phyloP scores from a whole-genome alignment of 495 filamentous ascomycete species.

The Penicilliopsis zonata region DNA sequence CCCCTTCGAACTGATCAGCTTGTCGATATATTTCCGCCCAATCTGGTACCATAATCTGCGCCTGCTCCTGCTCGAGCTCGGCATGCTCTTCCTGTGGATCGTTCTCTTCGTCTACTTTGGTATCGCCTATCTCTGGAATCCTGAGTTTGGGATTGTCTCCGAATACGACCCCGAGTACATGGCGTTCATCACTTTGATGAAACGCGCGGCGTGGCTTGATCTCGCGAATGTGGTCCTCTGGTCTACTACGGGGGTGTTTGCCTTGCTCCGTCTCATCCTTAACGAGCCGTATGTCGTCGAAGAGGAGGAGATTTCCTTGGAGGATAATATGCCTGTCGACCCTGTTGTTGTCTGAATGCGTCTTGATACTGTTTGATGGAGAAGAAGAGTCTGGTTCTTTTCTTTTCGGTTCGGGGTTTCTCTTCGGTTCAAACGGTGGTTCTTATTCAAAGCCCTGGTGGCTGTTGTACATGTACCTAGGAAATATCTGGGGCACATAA shows the following conservation, averaged over 20 bases:
- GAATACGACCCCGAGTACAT: too few relatives aligned
- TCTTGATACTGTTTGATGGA: background rate
- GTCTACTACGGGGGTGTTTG: slow-evolving; percentile 42
- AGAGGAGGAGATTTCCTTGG: slow-evolving; percentile 6
- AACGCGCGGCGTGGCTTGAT: slow-evolving; percentile 79
- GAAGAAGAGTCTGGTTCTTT: too few relatives aligned
- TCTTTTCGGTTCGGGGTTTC: too few relatives aligned
- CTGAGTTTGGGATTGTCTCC: slow-evolving; percentile 41
- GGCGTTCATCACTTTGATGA: slow-evolving; percentile 69
- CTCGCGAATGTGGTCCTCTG: slow-evolving; percentile 61
- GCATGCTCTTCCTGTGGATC: slow-evolving; percentile 64
- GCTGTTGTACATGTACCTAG: too few relatives aligned
- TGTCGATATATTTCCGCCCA: too few relatives aligned
- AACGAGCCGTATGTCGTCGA: too few relatives aligned
- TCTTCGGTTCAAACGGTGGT: too few relatives aligned
- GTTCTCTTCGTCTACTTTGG: slow-evolving; percentile 75
- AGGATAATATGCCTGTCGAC: background rate
- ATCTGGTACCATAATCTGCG: too few relatives aligned
- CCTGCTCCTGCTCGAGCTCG: slow-evolving; percentile 54
- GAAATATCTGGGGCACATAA: too few relatives aligned
- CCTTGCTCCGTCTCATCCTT: slow-evolving; percentile 20
- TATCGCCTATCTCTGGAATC: slow-evolving; percentile 60
- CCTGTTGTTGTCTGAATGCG: background rate
- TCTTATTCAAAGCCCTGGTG: too few relatives aligned
- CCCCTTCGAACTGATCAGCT: too few relatives aligned